A percentile compares a stretch with the other conserved stretches of the same genome.
These are phyloP conservation scores for Nyssa sinensis DNA, from an alignment of 148 eudicot species.

Conservation along the genomic window DNA sequence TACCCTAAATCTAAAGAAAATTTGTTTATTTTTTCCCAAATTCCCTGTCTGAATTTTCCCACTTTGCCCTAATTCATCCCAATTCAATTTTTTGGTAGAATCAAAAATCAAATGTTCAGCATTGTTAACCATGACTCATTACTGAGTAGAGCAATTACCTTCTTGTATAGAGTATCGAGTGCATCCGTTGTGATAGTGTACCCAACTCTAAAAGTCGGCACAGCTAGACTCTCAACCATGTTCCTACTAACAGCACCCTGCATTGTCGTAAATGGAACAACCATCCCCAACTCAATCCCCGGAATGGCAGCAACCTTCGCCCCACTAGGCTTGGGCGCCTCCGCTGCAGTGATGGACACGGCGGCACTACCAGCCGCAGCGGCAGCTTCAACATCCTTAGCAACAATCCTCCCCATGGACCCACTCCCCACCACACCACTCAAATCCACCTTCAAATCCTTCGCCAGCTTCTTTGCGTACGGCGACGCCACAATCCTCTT, in stretches of 20 bases:
- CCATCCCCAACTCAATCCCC: constrained; percentile 62
- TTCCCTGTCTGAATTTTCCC: not conserved
- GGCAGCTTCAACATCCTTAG: constrained; percentile 96
- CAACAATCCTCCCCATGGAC: constrained; percentile 89
- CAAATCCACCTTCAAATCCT: constrained; percentile 86
- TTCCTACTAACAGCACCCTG: constrained; percentile 91
- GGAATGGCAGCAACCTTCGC: not conserved
- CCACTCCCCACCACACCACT: constrained; percentile 76
- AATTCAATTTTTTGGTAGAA: not conserved
- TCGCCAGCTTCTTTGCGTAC: constrained; percentile 90
- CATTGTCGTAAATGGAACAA: constrained; percentile 89
- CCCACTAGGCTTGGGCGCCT: constrained; percentile 5
- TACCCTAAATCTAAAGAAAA: not conserved
- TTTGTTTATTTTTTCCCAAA: not conserved
- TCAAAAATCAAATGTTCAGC: not conserved
- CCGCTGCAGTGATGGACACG: constrained; percentile 14
- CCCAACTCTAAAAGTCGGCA: constrained; percentile 92
- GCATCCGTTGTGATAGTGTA: constrained; percentile 85
- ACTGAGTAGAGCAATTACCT: constrained; percentile 40
- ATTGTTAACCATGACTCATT: not conserved
- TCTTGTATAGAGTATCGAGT: constrained; percentile 86
- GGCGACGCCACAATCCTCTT: constrained; percentile 97
- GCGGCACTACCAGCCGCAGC: constrained; percentile 15
- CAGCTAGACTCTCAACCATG: constrained; percentile 87
- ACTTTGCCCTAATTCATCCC: not conserved